phyloP scores from a whole-genome alignment of 345 rosid genomes.

The Gossypium rotundifolium region DNA sequence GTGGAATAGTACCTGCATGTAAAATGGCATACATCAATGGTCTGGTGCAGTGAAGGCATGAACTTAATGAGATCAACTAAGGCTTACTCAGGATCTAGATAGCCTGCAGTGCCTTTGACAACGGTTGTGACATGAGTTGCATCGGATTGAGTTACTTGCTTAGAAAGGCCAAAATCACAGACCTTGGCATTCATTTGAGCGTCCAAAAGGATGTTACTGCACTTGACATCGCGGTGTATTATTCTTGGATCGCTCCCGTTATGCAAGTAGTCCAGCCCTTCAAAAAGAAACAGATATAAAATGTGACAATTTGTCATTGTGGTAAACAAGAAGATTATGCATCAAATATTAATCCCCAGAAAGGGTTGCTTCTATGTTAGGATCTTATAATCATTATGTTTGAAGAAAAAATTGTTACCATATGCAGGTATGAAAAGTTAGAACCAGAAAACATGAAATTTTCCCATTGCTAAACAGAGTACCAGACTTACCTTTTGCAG shows the following conservation, averaged over 20 bases:
- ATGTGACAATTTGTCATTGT: background rate
- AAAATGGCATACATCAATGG: background rate
- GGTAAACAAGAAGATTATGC: background rate
- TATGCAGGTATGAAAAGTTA: background rate
- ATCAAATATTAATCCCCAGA: background rate
- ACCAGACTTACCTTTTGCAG: conserved; percentile 67
- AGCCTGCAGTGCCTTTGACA: conserved; percentile 92
- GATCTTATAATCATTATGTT: background rate
- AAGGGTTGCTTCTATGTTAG: background rate
- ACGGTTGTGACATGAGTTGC: conserved; percentile 87
- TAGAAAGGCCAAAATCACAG: conserved; percentile 74
- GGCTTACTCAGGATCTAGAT: conserved; percentile 89
- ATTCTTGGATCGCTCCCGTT: conserved; percentile 81
- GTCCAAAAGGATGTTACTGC: conserved; percentile 81
- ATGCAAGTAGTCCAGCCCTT: conserved; percentile 90
- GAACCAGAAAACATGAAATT: background rate
- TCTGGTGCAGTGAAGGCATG: background rate
- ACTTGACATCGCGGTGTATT: conserved; percentile 83
- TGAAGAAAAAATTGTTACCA: too few relatives aligned
- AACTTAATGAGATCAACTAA: background rate
- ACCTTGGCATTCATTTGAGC: conserved; percentile 80
- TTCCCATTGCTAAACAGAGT: background rate
- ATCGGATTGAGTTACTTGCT: conserved; percentile 61
- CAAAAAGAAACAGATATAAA: background rate
- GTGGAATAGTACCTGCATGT: conserved; percentile 64